Conservation (phyloP, 352 stramenopile genomes). For the Plasmopara muralis region DNA sequence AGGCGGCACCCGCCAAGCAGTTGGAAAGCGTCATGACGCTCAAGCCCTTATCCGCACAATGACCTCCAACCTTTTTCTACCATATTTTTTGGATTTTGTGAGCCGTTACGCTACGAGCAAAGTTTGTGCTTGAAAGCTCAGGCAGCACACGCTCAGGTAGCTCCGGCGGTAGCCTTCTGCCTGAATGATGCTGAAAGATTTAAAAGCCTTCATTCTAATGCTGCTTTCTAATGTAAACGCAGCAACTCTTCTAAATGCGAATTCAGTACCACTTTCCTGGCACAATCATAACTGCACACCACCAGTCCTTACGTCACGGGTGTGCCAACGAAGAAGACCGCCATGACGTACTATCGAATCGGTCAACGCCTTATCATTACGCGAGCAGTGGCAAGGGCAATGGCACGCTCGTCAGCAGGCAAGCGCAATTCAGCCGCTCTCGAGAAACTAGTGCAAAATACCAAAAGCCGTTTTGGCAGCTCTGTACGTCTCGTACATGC, state of each 20-base stretch:
- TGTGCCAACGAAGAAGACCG: constrained; percentile 2
- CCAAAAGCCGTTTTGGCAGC: constrained; percentile 58
- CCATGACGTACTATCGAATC: constrained; percentile 70
- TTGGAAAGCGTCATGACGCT: too few relatives aligned
- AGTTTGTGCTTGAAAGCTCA: too few relatives aligned
- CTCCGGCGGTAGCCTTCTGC: not conserved
- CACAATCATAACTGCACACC: too few relatives aligned
- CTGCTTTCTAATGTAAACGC: too few relatives aligned
- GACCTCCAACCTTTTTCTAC: too few relatives aligned
- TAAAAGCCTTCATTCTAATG: too few relatives aligned
- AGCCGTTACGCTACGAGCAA: too few relatives aligned
- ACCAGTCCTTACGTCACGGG: too few relatives aligned
- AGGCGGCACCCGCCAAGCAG: too few relatives aligned
- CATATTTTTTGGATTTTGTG: too few relatives aligned
- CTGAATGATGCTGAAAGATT: not conserved
- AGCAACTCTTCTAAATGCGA: not conserved
- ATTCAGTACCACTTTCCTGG: not conserved
- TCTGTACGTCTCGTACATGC: constrained; percentile 32
- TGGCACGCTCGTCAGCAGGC: constrained; percentile 47
- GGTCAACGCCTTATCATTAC: constrained; percentile 59
- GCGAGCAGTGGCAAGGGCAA: constrained; percentile 50
- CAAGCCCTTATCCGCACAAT: too few relatives aligned
- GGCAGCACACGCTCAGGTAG: too few relatives aligned
- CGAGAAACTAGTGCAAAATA: constrained; percentile 55
- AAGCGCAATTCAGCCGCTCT: constrained; percentile 40